Base-by-base conservation (phyloP, 169 alveolate species). In the Cryptosporidium viatorum region DNA sequence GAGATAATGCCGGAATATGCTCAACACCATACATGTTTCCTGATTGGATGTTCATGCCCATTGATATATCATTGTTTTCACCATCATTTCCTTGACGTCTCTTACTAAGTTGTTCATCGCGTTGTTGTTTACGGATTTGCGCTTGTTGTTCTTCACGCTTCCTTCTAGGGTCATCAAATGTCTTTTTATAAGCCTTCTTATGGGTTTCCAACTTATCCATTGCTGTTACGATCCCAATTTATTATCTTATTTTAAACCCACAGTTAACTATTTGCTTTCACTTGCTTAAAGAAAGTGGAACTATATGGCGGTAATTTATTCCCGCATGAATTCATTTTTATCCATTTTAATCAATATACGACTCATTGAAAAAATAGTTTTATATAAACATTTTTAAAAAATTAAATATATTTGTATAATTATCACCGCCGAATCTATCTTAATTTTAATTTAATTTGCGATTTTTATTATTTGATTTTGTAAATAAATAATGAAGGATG, bases 91-190 rank as follows among this genome's bases (percentile, higher is more conserved):
- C 86, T 45, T 93, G 94, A 70, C 98, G 93, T 71, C 94, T 94
- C 84, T 95, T 94, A 69, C 94, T 96, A 71, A 95, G 84, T 68
- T 95, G 94, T 51, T 95, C 93, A 91, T 96, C 97, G 35, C 97
- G 93, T 71, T 92, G 94, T 87, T 94, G 97, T 87, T 96, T 96
- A 51, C 98, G 95, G 65, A 95, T 95, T 85, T 96, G 98, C 26
- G 96, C 97, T 74, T 94, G 96, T 69, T 94, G 91, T 86, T 95
- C 97, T 92, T 96, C 98, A 55, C 98, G 85, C 86, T 94, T 94
- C 48, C 98, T 93, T 37, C 98, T 93, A 9, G 98, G 96, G 80
- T 96, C 98, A 52, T 95, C 98, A 69, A 95, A 94, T 23, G 93
- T 94, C 75, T 94, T 94, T 84, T 94, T 95, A 87, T 94, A 94